A percentile compares a stretch with the other conserved stretches of the same genome.
Evolutionary conservation across 176 grass and related monocot species (phyloP).

Genomic region (Juncus effusus): DNA sequence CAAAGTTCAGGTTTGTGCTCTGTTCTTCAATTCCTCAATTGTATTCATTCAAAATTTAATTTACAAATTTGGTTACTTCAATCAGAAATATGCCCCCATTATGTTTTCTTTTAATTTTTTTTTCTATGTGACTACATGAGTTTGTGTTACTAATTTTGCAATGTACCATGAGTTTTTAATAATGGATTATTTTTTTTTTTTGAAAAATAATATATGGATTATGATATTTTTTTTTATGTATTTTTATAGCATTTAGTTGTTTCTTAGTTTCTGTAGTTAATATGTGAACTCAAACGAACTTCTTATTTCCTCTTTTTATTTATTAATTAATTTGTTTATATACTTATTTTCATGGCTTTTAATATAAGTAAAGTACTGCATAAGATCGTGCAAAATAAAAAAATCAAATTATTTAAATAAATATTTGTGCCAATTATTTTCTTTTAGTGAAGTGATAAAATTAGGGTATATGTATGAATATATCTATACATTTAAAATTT

Average conservation of each 20-base stretch:
- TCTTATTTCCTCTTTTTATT: too few species aligned
- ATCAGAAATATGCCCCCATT: conserved; percentile 1
- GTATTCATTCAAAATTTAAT: background rate
- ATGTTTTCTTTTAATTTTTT: conserved; percentile 12
- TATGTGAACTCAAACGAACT: too few species aligned
- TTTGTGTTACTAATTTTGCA: conserved; percentile 5
- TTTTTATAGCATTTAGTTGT: background rate
- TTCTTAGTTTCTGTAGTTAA: background rate
- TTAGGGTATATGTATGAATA: too few species aligned
- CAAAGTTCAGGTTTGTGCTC: conserved; percentile 73
- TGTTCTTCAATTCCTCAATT: background rate
- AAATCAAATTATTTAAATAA: too few species aligned
- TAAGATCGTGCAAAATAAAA: background rate
- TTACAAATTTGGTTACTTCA: background rate
- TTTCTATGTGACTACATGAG: background rate
- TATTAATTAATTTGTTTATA: background rate
- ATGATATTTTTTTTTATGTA: background rate
- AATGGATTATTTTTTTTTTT: background rate
- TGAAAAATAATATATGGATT: background rate
- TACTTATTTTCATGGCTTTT: background rate
- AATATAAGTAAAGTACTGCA: background rate
- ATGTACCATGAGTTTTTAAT: background rate
- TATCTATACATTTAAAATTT: too few species aligned
- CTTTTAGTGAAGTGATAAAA: too few species aligned
- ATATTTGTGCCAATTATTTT: too few species aligned